Evolutionary conservation across 768 basidiomycete genomes (phyloP).

Genomic region (Butyriboletus loyo): DNA sequence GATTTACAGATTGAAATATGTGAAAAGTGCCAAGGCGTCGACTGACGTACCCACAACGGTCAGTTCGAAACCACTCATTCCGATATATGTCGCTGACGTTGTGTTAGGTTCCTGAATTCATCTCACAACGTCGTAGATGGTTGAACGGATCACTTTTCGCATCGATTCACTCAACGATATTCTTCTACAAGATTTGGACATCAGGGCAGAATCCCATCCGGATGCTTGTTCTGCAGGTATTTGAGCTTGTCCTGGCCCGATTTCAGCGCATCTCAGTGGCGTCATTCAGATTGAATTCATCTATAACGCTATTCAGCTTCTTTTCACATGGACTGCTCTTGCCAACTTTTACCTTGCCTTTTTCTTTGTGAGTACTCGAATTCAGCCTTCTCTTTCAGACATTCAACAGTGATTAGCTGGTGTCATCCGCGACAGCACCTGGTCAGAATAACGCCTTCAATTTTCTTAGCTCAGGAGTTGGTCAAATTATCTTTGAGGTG

Average conservation of each 20-base stretch:
- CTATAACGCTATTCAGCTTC: slow-evolving; percentile 83
- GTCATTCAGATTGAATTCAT: slow-evolving; percentile 73
- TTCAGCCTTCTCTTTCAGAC: slow-evolving; percentile 13
- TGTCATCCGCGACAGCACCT: slow-evolving; percentile 70
- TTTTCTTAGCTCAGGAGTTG: slow-evolving; percentile 71
- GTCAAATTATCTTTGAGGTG: slow-evolving; percentile 70
- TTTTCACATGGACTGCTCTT: slow-evolving; percentile 93
- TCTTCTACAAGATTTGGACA: slow-evolving; percentile 84
- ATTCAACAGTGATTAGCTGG: slow-evolving; percentile 51
- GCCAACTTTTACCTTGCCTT: slow-evolving; percentile 95
- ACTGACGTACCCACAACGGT: slow-evolving; percentile 93
- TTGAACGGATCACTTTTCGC: slow-evolving; percentile 90
- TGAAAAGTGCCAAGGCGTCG: slow-evolving; percentile 90
- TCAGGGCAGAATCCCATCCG: slow-evolving; percentile 89
- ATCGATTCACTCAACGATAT: slow-evolving; percentile 87
- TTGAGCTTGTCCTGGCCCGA: background rate
- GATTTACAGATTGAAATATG: slow-evolving; percentile 66
- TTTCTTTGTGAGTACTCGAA: slow-evolving; percentile 71
- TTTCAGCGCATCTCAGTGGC: background rate
- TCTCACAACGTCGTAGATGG: slow-evolving; percentile 90
- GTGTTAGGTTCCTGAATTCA: slow-evolving; percentile 79
- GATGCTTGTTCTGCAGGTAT: slow-evolving; percentile 65
- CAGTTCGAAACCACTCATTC: slow-evolving; percentile 11
- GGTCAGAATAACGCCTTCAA: slow-evolving; percentile 68
- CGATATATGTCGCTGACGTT: background rate